Evolutionary conservation across 169 alveolate species (phyloP), one percentile per base, ranked within the genome.

Genomic region (Toxoplasma gondii): DNA sequence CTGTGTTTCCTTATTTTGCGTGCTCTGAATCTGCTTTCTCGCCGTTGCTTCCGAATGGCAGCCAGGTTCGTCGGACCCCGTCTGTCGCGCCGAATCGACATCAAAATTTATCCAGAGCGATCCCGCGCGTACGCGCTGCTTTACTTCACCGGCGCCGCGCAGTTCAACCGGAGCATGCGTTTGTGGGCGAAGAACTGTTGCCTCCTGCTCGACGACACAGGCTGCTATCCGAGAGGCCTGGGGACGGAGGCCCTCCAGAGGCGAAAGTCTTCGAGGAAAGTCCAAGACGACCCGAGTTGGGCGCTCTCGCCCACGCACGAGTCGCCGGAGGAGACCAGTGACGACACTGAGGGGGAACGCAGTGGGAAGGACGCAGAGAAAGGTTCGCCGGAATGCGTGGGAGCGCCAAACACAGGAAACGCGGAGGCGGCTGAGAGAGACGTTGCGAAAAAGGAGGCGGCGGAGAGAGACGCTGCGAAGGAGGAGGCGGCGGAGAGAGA

Each of bases 101-200:
- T 98, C 38, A 98, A 98, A 94, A 97, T 96, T 0, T 98, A 98
- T 92, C 98, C 98, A 31, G 95, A 93, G 86, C 94, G 93, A 27
- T 92, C 91, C 49, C 97, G 81, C 95, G 98, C 97, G 36, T 97
- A 94, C 95, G 98, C 99, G 12, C 88, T 97, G 31, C 94, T 98
- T 92, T 97, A 97, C 94, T 98, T 98, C 94, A 98, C 99, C 39
- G 98, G 99, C 45, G 95, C 98, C 87, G 98, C 97, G 36, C 94
- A 94, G 92, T 98, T 97, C 95, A 97, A 97, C 92, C 96, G 98
- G 93, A 94, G 97, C 69, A 94, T 97, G 96, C 97, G 98, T 88
- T 88, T 95, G 44, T 97, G 94, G 95, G 98, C 98, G 19, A 95
- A 96, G 93, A 93, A 95, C 91, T 92, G 91, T 44, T 98, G 98